Evolutionary conservation across 1,284 basidiomycete genomes (phyloP).

Genomic region (Ceraceosorus bombacis): DNA sequence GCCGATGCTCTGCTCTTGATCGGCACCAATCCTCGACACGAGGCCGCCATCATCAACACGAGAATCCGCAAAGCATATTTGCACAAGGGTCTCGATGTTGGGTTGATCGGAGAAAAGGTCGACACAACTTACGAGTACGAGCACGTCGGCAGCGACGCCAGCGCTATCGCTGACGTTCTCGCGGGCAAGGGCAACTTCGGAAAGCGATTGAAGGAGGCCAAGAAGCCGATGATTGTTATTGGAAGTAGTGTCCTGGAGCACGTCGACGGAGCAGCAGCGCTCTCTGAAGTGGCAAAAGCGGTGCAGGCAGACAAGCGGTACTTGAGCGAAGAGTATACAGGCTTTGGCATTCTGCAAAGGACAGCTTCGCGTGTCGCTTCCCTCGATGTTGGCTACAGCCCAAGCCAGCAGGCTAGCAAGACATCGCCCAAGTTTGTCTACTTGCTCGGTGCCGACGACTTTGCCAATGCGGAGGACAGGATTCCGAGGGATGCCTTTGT

Average conservation of each 20-base stretch:
- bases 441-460: conserved; percentile 90
- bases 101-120: conserved; percentile 80
- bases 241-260: conserved; percentile 83
- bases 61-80: conserved; percentile 92
- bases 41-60: conserved; percentile 94
- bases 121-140: conserved; percentile 91
- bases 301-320: conserved; percentile 57
- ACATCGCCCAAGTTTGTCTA: conserved; percentile 91
- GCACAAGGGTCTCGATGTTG: conserved; percentile 74
- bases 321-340: conserved; percentile 86
- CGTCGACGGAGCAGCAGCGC: conserved; percentile 71
- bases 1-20: conserved; percentile 90
- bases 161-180: conserved; percentile 72
- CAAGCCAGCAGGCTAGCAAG: conserved; percentile 66
- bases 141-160: conserved; percentile 72
- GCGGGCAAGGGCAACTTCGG: conserved; percentile 68
- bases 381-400: conserved; percentile 87
- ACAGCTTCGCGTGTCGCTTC: conserved; percentile 85
- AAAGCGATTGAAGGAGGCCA: conserved; percentile 78
- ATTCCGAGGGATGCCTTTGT: conserved; percentile 93
- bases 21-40: conserved; percentile 94
- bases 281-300: conserved; percentile 70
- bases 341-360: conserved; percentile 85
- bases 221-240: conserved; percentile 87
- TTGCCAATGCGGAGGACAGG: conserved; percentile 64